Evolutionary conservation across 163 green algal species (phyloP), one percentile per base, ranked within the genome.

Genomic region (Prototheca wickerhamii): DNA sequence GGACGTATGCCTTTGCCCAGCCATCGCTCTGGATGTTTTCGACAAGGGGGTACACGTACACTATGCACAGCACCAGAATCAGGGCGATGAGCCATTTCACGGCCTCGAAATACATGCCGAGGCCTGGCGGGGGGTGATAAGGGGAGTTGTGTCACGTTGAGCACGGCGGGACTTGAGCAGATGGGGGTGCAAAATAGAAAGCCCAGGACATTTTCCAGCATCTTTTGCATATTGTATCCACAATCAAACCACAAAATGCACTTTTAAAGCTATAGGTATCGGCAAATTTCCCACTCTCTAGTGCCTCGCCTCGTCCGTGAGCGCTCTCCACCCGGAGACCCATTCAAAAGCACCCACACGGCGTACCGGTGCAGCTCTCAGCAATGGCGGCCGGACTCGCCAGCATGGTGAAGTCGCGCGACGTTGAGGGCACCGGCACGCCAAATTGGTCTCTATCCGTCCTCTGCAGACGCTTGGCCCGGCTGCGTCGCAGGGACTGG

Each of bases 51-150:
- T 78, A 78, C 42, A 74, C 72, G 58, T 46, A 59, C 6, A 69
- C n/a, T 8, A 73, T 37, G 33, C 18, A 57, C 32, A 77, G 60
- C 34, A 78, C 61, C 50, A 78, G 61, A 4, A 61, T 66, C 28
- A 67, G 42, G 8, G 55, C 6, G 23, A 72, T 34, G 29, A 69
- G 52, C 40, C 54, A 55, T 37, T 44, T 35, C 23, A 78, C 26
- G 51, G 54, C 72, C 30, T 49, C 35, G 60, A 78, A 62, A 55
- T 78, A 73, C 6, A 78, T 64, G 17, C 71, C 71, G 23, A 78
- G 60, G 37, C 71, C 67, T 69, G 58, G 28, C 25, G 18, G 15
- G 12, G 2, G 40, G 40, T 23, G 40, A 15, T 49, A 23, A 10
- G 40, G 10, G 40, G 10, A 23, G 12, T 10, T 49, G 40, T 49